Evolutionary conservation across 2,329 filamentous ascomycete species (phyloP), one percentile per base, ranked within the genome.

Genomic region (Penicillium sp.): DNA sequence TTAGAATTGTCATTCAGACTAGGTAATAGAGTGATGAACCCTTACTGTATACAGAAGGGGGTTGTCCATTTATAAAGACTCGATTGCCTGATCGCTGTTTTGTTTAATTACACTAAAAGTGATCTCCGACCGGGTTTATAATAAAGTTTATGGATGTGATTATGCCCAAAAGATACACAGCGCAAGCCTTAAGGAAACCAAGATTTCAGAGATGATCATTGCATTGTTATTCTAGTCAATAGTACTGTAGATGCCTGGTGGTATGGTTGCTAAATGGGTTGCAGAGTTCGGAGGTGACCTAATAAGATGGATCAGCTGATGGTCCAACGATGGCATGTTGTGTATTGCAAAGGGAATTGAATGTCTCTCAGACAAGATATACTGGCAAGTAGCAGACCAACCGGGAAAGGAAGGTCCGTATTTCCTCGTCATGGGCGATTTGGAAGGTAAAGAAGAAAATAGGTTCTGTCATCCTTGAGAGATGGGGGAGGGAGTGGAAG

Each of bases 341-440:
- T 36, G 34, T 43, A 32, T 13, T 39, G 10, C 20, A 13, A 52
- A 42, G 13, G 41, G 49, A 39, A 32, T 46, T 54, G 24, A 49
- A 49, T 55, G 55, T 61, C 63, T 71, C 68, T 87, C 84, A 86
- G 84, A 85, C 83, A 82, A 81, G 75, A 75, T 75, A 78, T 86
- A 86, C 84, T 87, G 84, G 84, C 84, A 84, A 87, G 84, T 86
- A 86, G 81, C 84, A 84, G 83, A 80, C 78, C 75, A 73, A 80
- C 81, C 78, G 79, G 81, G 79, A 81, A 84, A 73, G 78, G 79
- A 78, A 76, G 74, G 76, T 78, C 83, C 82, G 80, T 71, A 77
- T 74, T 77, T 67, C 80, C 80, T 85, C 82, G 80, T 86, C 84
- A 86, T 78, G 83, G 83, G 78, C 84, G 84, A 85, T 70, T 87